A percentile compares a stretch with the other conserved stretches of the same genome.
Conservation (phyloP, 257 asterid genomes). For the Linderniella brevidens region DNA sequence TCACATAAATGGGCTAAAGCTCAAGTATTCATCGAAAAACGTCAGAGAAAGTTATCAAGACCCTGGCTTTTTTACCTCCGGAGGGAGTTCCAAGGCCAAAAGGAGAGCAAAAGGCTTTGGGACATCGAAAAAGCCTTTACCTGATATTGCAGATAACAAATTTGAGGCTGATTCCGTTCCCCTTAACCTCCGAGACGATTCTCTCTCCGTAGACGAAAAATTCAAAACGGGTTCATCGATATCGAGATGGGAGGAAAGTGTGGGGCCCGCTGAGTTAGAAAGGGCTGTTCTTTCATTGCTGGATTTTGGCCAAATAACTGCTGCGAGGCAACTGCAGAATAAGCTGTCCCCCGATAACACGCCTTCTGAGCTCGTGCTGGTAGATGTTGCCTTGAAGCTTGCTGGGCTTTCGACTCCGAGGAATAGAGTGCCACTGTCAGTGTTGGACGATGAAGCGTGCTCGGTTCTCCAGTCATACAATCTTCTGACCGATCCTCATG, state of each 20-base stretch:
- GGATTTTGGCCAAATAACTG: slow-evolving; percentile 84
- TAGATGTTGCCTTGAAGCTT: slow-evolving; percentile 68
- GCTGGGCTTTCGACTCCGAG: slow-evolving; percentile 72
- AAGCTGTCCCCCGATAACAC: slow-evolving; percentile 68
- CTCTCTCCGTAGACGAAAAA: slow-evolving; percentile 48
- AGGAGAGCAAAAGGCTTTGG: slow-evolving; percentile 72
- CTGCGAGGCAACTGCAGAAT: slow-evolving; percentile 85
- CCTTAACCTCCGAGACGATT: slow-evolving; percentile 34
- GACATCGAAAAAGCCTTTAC: slow-evolving; percentile 48
- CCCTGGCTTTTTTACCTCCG: slow-evolving; percentile 22
- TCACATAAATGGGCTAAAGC: slow-evolving; percentile 38
- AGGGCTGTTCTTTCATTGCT: slow-evolving; percentile 87
- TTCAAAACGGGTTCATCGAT: slow-evolving; percentile 48
- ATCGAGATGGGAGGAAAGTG: slow-evolving; percentile 90
- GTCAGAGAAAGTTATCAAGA: slow-evolving; percentile 67
- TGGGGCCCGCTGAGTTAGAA: slow-evolving; percentile 76
- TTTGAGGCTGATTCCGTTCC: slow-evolving; percentile 36
- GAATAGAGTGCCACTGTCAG: slow-evolving; percentile 24
- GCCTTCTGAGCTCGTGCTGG: slow-evolving; percentile 55
- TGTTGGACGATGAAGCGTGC: slow-evolving; percentile 44
- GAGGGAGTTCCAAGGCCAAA: slow-evolving; percentile 39
- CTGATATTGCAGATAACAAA: slow-evolving; percentile 40
- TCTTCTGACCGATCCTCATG: slow-evolving; percentile 28
- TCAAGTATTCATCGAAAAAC: slow-evolving; percentile 38
- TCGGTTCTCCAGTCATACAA: slow-evolving; percentile 35